Evolutionary conservation across 1,284 basidiomycete genomes (phyloP), one percentile per base, ranked within the genome.

Genomic region (Veloboletus limbatus): DNA sequence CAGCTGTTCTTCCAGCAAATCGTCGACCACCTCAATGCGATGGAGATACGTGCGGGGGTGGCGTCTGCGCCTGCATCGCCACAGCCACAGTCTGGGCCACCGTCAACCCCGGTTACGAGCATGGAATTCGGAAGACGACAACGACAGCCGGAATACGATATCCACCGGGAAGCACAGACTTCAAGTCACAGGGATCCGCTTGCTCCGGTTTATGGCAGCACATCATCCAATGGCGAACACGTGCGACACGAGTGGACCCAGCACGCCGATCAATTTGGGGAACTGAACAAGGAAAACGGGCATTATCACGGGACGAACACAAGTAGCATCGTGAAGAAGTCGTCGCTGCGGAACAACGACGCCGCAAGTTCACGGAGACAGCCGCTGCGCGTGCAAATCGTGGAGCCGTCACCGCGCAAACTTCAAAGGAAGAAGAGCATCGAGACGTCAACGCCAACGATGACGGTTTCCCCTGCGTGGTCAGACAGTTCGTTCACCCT

Each of bases 1-100:
- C 85, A 89, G 50, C 67, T 77, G 32, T 92, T 92, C 67, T 88
- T 92, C 66, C 74, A 84, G 46, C 87, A 92, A 65, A 83, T 94
- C 40, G 85, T 85, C 7, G 82, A 89, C 33, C 87, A 90, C 57
- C 77, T 93, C 37, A 83, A 82, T 49, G 78, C 78, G 37, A 81
- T 92, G 71, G 81, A 84, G 56, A 67, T 70, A 28, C 67, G 66
- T 48, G 67, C 71, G 6, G 54, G 54, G 26, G 57, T 57, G 36
- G 34, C 53, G 11, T 53, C 51, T 40, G 40, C 50, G 14, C 53
- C 51, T 30, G 54, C 48, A 27, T 53, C 54, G 13, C 59, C 64
- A 10, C 57, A 48, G 14, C n/a, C 58, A 26, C 47, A 47, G 14
- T 45, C 47, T n/a, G 27, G 31, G 28, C 46, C 43, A 25, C 49